Evolutionary conservation across 331 rosid genomes (phyloP), one percentile per base, ranked within the genome.

Genomic region (Spiraea crenata): DNA sequence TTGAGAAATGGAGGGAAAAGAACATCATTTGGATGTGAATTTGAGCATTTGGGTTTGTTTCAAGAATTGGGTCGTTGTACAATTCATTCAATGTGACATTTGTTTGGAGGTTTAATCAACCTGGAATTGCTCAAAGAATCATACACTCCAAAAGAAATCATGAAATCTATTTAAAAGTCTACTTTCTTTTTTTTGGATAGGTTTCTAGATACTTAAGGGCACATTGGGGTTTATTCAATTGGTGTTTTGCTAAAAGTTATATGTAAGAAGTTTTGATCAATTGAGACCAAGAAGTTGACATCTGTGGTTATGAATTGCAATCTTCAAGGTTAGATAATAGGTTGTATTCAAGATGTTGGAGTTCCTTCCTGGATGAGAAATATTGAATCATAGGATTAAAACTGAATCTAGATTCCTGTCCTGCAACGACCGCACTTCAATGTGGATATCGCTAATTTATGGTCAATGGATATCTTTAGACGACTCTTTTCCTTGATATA

Each of bases 341-440:
- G 47, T 17, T 69, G 41, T 13, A 7, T 13, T 41, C 73, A 54
- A 7, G 63, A 69, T 54, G 38, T 19, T 69, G 15, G 19, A 19
- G 52, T 54, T n/a, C 7, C n/a, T 41, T 40, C 16, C 63, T 41
- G 19, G 20, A 34, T 68, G 51, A 25, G n/a, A 39, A n/a, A 11
- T 7, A n/a, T 5, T 13, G 20, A 9, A 20, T 52, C 52, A 31
- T 54, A 13, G 63, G 40, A 1, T 41, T 54, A 41, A 55, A 7
- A 35, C 41, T 20, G 38, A n/a, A 11, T 67, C 10, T 48, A 14
- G 15, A 48, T n/a, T 48, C n/a, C 44, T 66, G 15, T 46, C 39
- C 25, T 49, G 58, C 58, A 4, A 66, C 34, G 38, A 58, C 64
- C 34, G 64, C 41, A n/a, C 46, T 45, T 61, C 40, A 61, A 51